These are phyloP conservation scores for Plasmodium adleri DNA, from an alignment of 169 alveolate species.

Conservation along the genomic window DNA sequence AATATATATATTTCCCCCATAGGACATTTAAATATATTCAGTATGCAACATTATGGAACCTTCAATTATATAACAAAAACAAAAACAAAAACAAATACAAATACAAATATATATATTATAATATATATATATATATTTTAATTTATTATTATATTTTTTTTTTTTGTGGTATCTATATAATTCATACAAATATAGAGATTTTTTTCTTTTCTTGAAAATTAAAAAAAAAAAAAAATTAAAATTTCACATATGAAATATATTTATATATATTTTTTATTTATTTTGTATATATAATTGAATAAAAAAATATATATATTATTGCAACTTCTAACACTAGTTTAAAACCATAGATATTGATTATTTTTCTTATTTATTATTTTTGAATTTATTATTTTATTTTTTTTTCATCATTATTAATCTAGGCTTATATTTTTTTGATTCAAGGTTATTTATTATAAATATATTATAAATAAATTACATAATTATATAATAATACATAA, in stretches of 20 bases:
- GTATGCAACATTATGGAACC: too few relatives aligned
- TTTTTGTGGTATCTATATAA: too few relatives aligned
- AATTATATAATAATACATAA: too few relatives aligned
- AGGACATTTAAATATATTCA: too few relatives aligned
- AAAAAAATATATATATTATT: not conserved
- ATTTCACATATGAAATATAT: not conserved
- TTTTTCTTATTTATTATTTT: not conserved
- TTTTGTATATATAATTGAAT: not conserved
- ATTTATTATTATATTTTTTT: too few relatives aligned
- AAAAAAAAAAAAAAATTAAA: not conserved
- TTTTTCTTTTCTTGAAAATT: not conserved
- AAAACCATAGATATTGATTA: not conserved
- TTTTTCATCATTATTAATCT: not conserved
- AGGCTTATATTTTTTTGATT: slow-evolving; percentile 3
- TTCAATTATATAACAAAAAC: too few relatives aligned
- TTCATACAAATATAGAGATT: not conserved
- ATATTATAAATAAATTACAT: not conserved
- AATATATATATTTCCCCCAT: too few relatives aligned
- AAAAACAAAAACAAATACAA: too few relatives aligned
- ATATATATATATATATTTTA: too few relatives aligned
- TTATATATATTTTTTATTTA: not conserved
- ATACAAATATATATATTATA: too few relatives aligned
- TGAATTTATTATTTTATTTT: too few relatives aligned
- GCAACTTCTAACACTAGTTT: slow-evolving; percentile 26
- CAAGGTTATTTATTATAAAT: not conserved